Evolutionary conservation across 2,329 filamentous ascomycete species (phyloP).

Genomic region (Nemania sp.): DNA sequence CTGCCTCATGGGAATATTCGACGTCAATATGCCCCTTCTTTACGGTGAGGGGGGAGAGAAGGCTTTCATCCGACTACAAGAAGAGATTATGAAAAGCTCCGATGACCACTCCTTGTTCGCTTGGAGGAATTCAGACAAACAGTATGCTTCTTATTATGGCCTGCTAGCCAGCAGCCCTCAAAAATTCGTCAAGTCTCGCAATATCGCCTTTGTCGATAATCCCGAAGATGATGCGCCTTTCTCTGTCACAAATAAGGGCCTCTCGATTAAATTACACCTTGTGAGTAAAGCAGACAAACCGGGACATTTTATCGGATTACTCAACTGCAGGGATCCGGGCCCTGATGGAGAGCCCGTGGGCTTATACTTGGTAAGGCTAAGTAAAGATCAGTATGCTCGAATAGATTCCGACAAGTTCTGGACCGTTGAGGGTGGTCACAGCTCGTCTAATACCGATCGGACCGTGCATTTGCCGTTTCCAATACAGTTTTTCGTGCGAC

Average conservation of each 20-base stretch:
- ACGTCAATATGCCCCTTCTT: conserved; percentile 10
- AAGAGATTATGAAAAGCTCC: conserved; percentile 15
- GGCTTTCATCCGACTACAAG: conserved; percentile 10
- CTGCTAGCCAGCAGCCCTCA: conserved; percentile 2
- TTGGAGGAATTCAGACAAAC: conserved; percentile 6
- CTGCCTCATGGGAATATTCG: conserved; percentile 10
- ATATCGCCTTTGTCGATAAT: conserved; percentile 5
- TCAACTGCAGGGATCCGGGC: conserved; percentile 8
- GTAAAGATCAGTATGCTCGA: conserved; percentile 3
- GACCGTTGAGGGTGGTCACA: background rate
- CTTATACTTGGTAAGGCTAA: background rate
- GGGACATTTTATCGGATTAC: conserved; percentile 4
- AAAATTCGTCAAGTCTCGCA: background rate
- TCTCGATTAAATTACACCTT: conserved; percentile 9
- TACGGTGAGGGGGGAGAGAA: conserved; percentile 14
- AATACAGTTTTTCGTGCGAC: conserved; percentile 7
- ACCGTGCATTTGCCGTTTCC: background rate
- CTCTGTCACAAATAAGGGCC: conserved; percentile 11
- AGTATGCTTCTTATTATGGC: conserved; percentile 1
- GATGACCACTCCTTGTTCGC: conserved; percentile 15
- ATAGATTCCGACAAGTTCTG: conserved; percentile 6
- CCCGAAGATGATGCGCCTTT: conserved; percentile 11
- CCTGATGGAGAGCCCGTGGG: background rate
- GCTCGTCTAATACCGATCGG: background rate
- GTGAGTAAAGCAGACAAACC: background rate